Evolutionary conservation across 2,329 filamentous ascomycete species (phyloP).

Genomic region (Penicillium paneum): DNA sequence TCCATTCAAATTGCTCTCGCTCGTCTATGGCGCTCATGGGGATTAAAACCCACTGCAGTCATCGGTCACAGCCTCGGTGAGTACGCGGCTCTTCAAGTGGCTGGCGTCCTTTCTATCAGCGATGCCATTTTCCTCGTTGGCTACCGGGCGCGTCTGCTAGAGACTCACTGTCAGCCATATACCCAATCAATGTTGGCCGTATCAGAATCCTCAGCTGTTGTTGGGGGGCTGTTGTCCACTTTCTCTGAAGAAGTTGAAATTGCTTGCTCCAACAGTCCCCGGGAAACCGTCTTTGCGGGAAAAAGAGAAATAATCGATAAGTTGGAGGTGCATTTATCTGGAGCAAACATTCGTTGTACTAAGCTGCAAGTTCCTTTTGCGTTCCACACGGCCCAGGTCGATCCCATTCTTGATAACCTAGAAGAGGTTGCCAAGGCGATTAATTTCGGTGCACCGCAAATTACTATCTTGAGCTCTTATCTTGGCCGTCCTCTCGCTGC

Average conservation of each 20-base stretch:
- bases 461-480: no score
- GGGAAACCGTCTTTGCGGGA: constrained; percentile 65
- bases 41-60: no score
- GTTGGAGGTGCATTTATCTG: constrained; percentile 51
- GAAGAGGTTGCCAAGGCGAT: no score
- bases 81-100: constrained; percentile 18
- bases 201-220: constrained; percentile 40
- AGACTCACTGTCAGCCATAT: constrained; percentile 59
- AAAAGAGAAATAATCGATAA: constrained; percentile 56
- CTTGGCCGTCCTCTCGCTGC: no score
- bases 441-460: no score
- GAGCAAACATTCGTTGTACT: constrained; percentile 52
- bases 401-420: no score
- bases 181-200: constrained; percentile 67
- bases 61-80: constrained; percentile 4
- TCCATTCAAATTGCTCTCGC: no score
- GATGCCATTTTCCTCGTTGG: constrained; percentile 64
- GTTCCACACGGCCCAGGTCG: constrained; percentile 32
- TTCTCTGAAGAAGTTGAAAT: constrained; percentile 38
- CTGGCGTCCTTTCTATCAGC: constrained; percentile 35
- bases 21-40: no score
- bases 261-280: constrained; percentile 73
- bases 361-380: constrained; percentile 61
- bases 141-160: constrained; percentile 57
- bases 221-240: constrained; percentile 27